These are phyloP conservation scores for Leccinum laetum DNA, from an alignment of 1,284 basidiomycete species.

Conservation along the genomic window DNA sequence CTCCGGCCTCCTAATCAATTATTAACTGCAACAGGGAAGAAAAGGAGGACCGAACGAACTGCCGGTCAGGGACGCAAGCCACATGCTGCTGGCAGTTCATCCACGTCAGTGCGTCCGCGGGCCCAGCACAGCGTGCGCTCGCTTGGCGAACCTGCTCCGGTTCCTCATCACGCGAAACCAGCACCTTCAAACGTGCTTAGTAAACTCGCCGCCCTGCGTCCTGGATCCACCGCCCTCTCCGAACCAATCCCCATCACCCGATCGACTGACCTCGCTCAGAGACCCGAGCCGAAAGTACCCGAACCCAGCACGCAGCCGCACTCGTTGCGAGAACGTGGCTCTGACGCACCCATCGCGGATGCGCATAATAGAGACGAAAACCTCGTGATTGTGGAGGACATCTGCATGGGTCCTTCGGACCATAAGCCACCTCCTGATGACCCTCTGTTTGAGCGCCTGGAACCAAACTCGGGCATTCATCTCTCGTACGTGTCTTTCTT, in stretches of 20 bases:
- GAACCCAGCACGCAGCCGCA: slow-evolving; percentile 7
- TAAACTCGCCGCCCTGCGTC: slow-evolving; percentile 27
- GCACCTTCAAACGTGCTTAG: slow-evolving; percentile 29
- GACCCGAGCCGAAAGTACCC: slow-evolving; percentile 13
- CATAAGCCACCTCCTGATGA: slow-evolving; percentile 67
- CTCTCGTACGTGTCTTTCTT: slow-evolving; percentile 58
- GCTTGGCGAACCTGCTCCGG: slow-evolving; percentile 2
- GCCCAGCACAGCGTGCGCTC: slow-evolving; percentile 8
- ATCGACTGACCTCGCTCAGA: slow-evolving; percentile 26
- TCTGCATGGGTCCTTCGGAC: slow-evolving; percentile 75
- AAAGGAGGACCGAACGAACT: slow-evolving; percentile 32
- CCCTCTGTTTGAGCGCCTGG: slow-evolving; percentile 71
- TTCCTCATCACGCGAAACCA: slow-evolving; percentile 20
- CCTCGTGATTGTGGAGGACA: slow-evolving; percentile 72
- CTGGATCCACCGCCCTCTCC: slow-evolving; percentile 18
- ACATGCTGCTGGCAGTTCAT: slow-evolving; percentile 6
- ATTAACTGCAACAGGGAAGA: slow-evolving; percentile 46
- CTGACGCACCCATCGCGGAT: slow-evolving; percentile 8
- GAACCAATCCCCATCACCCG: slow-evolving; percentile 16
- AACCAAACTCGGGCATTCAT: slow-evolving; percentile 88
- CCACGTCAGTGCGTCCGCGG: slow-evolving; percentile 17
- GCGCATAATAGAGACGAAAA: slow-evolving; percentile 56
- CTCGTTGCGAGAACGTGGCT: slow-evolving; percentile 11
- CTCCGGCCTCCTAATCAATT: slow-evolving; percentile 1
- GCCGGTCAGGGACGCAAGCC: slow-evolving; percentile 20